Base-by-base conservation (phyloP, 2,329 filamentous ascomycete genomes). In the Calonectria fujianensis region DNA sequence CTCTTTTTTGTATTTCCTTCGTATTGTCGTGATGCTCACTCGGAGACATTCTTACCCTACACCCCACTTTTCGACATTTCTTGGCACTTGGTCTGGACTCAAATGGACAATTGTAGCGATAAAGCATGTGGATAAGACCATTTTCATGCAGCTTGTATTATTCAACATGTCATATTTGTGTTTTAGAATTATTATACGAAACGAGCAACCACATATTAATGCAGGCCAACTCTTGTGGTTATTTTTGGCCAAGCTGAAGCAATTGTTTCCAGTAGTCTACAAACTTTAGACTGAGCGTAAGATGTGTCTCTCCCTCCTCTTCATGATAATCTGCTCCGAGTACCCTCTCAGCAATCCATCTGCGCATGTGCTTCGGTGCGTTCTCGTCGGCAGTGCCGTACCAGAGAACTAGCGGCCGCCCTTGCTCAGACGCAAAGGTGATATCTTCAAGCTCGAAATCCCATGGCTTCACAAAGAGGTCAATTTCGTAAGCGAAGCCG, bases 331-430 rank as follows among this genome's bases (percentile, higher is more conserved):
- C 48, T 1, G 75, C 72, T 10, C 74, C 72, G 5, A 45, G 14
- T 29, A 73, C 66, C 35, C 63, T 73, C 7, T 65, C 59, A 6
- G 70, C 59, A 41, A 76, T 73, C 67, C 64, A 75, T 31, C 54
- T 63, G 1, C 74, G 72, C 74, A 77, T 76, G 29, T 77, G 76
- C 27, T 63, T 29, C 4, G 72, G 59, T 1, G 75, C 61, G 6
- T 64, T 73, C 29, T 69, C 50, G 37, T 76, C 72, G 1, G 71
- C 45, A 20, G 48, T 69, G 9, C 67, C 72, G 29, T 75, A 76
- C 45, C 67, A 37, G 32, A 77, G 37, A 20, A 69, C 3, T 11
- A 75, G 20, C 4, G 70, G 76, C 13, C 68, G 72, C 7, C 51
- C 64, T 4, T 48, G 39, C 3, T 74, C 52, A 1, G 73, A 76